Evolutionary conservation across 2,329 filamentous ascomycete genomes (phyloP).

Genomic region (Colletotrichum noveboracense): DNA sequence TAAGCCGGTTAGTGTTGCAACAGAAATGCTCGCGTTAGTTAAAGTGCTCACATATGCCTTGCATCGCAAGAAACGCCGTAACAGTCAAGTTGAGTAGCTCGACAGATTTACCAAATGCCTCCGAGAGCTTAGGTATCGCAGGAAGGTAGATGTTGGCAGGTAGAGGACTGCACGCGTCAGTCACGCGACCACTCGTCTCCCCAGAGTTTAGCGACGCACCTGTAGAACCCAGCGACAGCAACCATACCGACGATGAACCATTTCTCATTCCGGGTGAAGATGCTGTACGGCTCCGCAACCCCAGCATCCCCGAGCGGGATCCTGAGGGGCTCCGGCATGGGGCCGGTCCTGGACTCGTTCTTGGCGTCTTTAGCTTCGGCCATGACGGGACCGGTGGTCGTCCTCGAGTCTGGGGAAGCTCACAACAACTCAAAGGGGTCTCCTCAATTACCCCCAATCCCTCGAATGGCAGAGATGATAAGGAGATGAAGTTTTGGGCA

Average conservation of each 20-base stretch:
- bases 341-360: not conserved
- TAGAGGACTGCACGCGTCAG: constrained; percentile 27
- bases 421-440: not conserved
- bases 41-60: constrained; percentile 24
- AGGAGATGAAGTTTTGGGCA: not conserved
- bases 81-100: constrained; percentile 36
- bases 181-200: not conserved
- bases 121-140: constrained; percentile 31
- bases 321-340: constrained; percentile 2
- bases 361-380: not conserved
- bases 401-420: not conserved
- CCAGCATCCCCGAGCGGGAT: not conserved
- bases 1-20: fast-evolving
- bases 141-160: constrained; percentile 40
- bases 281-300: constrained; percentile 22
- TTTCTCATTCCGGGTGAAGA: constrained; percentile 29
- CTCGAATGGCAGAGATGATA: not conserved
- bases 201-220: not conserved
- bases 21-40: too few relatives aligned
- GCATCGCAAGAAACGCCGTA: constrained; percentile 35
- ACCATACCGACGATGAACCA: constrained; percentile 30
- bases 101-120: constrained; percentile 31
- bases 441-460: not conserved
- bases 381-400: not conserved
- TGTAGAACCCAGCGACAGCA: constrained; percentile 29